Percentiles rank a stretch among this genome's conserved stretches.
Evolutionary conservation across 169 alveolate genomes (phyloP).

Genomic region (Perkinsus marinus): DNA sequence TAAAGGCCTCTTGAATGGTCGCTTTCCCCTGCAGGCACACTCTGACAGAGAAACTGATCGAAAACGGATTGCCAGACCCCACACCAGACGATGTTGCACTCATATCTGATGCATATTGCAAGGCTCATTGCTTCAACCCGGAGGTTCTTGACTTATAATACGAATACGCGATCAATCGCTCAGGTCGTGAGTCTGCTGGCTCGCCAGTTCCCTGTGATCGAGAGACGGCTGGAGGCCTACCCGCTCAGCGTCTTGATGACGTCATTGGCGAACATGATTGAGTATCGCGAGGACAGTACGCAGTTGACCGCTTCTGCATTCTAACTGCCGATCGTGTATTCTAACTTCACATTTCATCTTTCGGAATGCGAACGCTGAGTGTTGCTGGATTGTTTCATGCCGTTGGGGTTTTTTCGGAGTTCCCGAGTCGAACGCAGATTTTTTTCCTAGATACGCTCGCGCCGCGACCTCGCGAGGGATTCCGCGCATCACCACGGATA

Average conservation of each 20-base stretch:
- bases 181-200: background rate
- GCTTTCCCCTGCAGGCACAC: background rate
- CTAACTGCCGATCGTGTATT: no score
- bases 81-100: background rate
- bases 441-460: background rate
- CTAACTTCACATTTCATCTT: no score
- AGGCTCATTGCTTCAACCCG: background rate
- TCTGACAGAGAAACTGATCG: background rate
- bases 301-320: background rate
- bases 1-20: no score
- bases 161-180: background rate
- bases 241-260: background rate
- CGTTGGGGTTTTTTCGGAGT: no score
- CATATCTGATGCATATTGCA: background rate
- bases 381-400: no score
- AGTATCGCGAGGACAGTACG: background rate
- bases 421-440: no score
- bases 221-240: background rate
- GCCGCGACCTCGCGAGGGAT: background rate
- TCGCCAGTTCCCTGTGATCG: background rate
- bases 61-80: background rate
- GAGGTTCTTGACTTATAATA: no score
- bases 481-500: background rate
- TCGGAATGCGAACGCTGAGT: no score
- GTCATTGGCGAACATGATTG: background rate